A percentile compares a stretch with the other conserved stretches of the same genome.
Conservation (phyloP, 768 basidiomycete genomes). For the Multifurca ochricompacta region DNA sequence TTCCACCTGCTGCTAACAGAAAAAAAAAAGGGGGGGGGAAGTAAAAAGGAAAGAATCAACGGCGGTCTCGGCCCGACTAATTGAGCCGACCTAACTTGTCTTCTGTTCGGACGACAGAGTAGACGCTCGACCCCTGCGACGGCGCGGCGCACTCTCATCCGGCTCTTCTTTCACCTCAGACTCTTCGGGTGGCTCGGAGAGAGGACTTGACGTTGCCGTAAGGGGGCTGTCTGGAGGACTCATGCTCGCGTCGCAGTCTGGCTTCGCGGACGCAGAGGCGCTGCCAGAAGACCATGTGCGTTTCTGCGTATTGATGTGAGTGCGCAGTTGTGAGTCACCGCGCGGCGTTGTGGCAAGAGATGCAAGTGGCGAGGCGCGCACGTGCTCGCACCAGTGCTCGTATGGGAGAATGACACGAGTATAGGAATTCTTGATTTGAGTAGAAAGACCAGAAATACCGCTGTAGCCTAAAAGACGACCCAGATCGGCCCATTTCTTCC, state of each 20-base stretch:
- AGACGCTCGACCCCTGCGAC: conserved; percentile 47
- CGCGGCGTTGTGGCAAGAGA: conserved; percentile 19
- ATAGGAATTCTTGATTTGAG: conserved; percentile 87
- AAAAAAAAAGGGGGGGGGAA: no score
- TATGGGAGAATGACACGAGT: conserved; percentile 91
- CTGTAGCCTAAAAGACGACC: conserved; percentile 78
- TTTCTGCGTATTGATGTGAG: conserved; percentile 48
- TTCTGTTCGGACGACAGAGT: conserved; percentile 44
- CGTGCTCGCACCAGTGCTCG: conserved; percentile 79
- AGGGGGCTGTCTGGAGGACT: conserved; percentile 69
- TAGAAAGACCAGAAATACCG: conserved; percentile 72
- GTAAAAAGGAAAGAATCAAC: background rate
- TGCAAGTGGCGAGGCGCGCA: conserved; percentile 54
- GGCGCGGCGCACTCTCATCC: conserved; percentile 34
- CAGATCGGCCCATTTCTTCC: conserved; percentile 83
- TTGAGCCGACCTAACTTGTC: conserved; percentile 22
- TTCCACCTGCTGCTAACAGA: conserved; percentile 5
- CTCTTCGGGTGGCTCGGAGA: conserved; percentile 78
- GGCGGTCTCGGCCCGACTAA: background rate
- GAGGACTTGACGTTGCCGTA: conserved; percentile 66
- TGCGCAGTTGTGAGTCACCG: conserved; percentile 34
- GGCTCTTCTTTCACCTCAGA: conserved; percentile 52
- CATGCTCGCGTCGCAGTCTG: conserved; percentile 10
- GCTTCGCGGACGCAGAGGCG: conserved; percentile 26
- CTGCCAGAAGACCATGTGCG: conserved; percentile 29